Evolutionary conservation across 2,329 filamentous ascomycete species (phyloP), one percentile per base, ranked within the genome.

Genomic region (Coniochaeta prunicola): DNA sequence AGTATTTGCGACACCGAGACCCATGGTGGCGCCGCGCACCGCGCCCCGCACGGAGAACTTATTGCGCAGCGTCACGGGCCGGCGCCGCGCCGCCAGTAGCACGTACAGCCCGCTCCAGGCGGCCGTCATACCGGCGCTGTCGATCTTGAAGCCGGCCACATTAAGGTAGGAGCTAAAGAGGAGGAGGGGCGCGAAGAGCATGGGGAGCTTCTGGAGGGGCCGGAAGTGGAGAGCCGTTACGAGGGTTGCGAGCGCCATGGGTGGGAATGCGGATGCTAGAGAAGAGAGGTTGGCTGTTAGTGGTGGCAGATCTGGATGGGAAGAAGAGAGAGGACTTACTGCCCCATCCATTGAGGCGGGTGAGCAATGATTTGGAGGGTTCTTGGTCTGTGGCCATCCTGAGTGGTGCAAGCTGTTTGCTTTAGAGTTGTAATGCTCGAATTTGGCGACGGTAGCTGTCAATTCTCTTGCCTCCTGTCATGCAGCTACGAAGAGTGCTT

Each of bases 111-210:
- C 82, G 50, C 79, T 82, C 72, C 80, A 81, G 17, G 82, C 81
- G 57, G 80, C 80, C 0, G 79, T 76, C 59, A 85, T 71, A 56
- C 81, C 83, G 2, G 82, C 83, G 59, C 76, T 77, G 67, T 83
- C 82, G 57, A 80, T 82, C 61, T 77, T 78, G 72, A 80, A 84
- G 60, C 82, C 82, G 21, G 82, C 80, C 7, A 86, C 76, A 69
- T 83, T 84, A 66, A 84, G 77, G 71, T 85, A 86, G 67, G 77
- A 79, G 58, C 77, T 74, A 71, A 85, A 83, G 59, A 83, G 70
- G 33, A 85, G 77, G 28, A 80, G 74, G 26, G 79, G 79, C n/a
- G 74, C 70, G 67, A 82, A 76, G 56, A 76, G 65, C 66, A 84
- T 75, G 36, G 82, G 79, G 3, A 82, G 70, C 13, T 73, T 64